Evolutionary conservation across 2,329 filamentous ascomycete species (phyloP), one percentile per base, ranked within the genome.

Genomic region (Monosporascus sp.): DNA sequence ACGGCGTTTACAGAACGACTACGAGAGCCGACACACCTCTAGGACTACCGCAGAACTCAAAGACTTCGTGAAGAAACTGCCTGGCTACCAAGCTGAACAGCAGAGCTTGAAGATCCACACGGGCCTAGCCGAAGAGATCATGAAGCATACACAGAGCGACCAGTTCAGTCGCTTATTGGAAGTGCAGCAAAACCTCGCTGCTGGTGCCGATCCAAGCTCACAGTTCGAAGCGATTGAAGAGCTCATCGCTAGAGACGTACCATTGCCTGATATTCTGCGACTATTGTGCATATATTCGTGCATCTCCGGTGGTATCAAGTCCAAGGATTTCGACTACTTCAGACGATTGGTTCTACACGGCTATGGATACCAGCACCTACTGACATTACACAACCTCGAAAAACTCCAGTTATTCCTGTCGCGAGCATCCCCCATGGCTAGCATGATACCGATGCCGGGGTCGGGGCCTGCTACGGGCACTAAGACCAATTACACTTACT

Each of bases 221-320:
- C 91, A 97, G 66, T 90, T 96, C 63, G 90, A 96, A 50, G 84
- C 84, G 3, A 92, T 99, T 50, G 92, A 95, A 69, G 94, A 99
- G 69, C 79, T 99, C n/a, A 95, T 99, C 60, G 87, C 91, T 14
- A 87, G 92, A 56, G 88, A 92, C 62, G 85, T 89, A 0, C 88
- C 93, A 0, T 72, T 99, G 3, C 77, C 84, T n/a, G 87, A 89
- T 48, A 84, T 97, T 6, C 78, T 99, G 14, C 85, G 94, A 20
- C 76, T 97, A 1, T 76, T 97, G 5, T 97, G 92, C 67, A 82
- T 97, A 38, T 94, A 97, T 72, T 96, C 91, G 9, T 93, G 88
- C 67, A 86, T 97, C 60, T 87, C 88, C 9, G 92, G 91, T 22
- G 94, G 94, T 31, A 84, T 99, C 60, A 91, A 91, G 55, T 83